phyloP scores from a whole-genome alignment of 495 filamentous ascomycete genomes.

The Penicillium riverlandense region DNA sequence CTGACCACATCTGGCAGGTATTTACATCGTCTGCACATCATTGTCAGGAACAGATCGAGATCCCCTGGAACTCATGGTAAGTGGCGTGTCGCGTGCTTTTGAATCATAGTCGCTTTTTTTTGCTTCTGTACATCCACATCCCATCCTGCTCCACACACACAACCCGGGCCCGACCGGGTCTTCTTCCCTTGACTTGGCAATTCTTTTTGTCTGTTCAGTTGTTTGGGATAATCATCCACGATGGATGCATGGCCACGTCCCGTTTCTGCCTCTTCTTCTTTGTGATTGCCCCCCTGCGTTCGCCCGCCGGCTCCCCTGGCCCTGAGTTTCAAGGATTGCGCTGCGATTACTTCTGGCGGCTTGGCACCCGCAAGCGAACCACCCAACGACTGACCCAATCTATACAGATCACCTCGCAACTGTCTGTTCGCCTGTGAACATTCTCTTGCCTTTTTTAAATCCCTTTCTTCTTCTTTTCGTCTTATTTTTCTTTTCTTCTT shows the following conservation, averaged over 20 bases:
- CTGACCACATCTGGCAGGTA: constrained; percentile 1
- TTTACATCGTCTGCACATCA: neutral
- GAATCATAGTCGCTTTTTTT: neutral
- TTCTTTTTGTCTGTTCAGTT: neutral
- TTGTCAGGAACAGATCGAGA: neutral
- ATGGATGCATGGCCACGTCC: too few relatives aligned
- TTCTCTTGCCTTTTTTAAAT: constrained; percentile 4
- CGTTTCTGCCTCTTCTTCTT: neutral
- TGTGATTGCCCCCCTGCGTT: neutral
- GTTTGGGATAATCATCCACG: too few relatives aligned
- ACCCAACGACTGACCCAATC: constrained; percentile 22
- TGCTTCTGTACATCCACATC: constrained; percentile 1
- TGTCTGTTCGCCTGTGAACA: too few relatives aligned
- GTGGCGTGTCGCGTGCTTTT: constrained; percentile 9
- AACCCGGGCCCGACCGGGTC: constrained; percentile 26
- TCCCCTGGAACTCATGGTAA: constrained; percentile 8
- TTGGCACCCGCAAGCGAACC: constrained; percentile 40
- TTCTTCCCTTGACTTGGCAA: constrained; percentile 5
- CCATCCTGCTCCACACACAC: constrained; percentile 23
- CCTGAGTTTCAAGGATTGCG: constrained; percentile 14
- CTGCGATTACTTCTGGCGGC: constrained; percentile 28
- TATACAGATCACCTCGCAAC: constrained; percentile 19
- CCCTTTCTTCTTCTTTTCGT: constrained; percentile 1
- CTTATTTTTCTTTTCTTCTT: constrained; percentile 1
- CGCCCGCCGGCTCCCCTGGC: constrained; percentile 2